Conservation (phyloP, 2,329 filamentous ascomycete species). For the Periconia sp. region DNA sequence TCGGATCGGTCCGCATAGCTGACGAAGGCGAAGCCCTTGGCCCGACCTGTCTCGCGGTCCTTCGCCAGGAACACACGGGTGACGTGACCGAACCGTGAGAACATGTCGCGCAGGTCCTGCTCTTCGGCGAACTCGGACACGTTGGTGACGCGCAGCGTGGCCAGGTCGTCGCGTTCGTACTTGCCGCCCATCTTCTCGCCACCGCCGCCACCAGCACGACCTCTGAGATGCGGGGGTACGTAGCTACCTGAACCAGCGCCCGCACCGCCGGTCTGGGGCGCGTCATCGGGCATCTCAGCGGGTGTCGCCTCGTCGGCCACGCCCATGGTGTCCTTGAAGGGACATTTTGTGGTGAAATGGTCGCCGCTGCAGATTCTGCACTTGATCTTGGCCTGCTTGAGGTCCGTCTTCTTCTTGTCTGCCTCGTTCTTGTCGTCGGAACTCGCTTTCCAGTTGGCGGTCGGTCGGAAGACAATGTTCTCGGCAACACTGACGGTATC, state of each 20-base stretch:
- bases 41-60: slow-evolving; percentile 92
- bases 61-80: slow-evolving; percentile 97
- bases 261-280: slow-evolving; percentile 55
- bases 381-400: slow-evolving; percentile 99
- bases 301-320: slow-evolving; percentile 61
- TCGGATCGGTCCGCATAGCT: slow-evolving; percentile 89
- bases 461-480: slow-evolving; percentile 96
- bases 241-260: slow-evolving; percentile 78
- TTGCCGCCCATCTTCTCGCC: slow-evolving; percentile 90
- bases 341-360: slow-evolving; percentile 98
- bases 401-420: slow-evolving; percentile 66
- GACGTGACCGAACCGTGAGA: slow-evolving; percentile 94
- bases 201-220: slow-evolving; percentile 67
- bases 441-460: slow-evolving; percentile 89
- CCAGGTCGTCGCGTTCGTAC: slow-evolving; percentile 94
- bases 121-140: slow-evolving; percentile 98
- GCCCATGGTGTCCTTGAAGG: slow-evolving; percentile 99
- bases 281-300: slow-evolving; percentile 52
- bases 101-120: slow-evolving; percentile 92
- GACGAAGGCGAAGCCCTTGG: slow-evolving; percentile 99
- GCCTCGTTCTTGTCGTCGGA: slow-evolving; percentile 75
- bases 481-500: slow-evolving; percentile 94
- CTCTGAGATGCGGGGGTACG: slow-evolving; percentile 89
- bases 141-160: slow-evolving; percentile 96
- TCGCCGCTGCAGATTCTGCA: slow-evolving; percentile 98